Percentiles rank a stretch among this genome's conserved stretches.
phyloP scores from a whole-genome alignment of 1,284 basidiomycete genomes.

The Takashimella koratensis region DNA sequence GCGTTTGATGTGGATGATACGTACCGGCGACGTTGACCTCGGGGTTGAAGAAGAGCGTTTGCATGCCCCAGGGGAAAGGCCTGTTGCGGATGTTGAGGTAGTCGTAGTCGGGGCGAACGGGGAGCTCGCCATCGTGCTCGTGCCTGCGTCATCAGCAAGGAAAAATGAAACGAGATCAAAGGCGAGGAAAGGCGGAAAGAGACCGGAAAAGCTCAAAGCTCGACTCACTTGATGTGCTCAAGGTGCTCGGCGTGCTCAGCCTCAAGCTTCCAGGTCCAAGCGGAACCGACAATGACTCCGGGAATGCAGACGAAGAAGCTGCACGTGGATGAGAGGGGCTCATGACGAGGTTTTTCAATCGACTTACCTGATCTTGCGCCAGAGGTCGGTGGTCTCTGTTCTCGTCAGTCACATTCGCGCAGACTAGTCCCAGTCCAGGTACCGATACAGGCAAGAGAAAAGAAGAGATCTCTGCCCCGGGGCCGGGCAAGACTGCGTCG shows the following conservation, averaged over 20 bases:
- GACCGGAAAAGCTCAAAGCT: neutral
- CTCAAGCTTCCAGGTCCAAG: conserved; percentile 45
- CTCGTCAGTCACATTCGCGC: neutral
- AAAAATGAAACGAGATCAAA: neutral
- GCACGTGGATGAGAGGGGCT: neutral
- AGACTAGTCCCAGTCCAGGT: no score
- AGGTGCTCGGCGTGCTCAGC: conserved; percentile 41
- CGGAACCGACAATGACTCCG: conserved; percentile 29
- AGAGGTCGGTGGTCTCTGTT: conserved; percentile 43
- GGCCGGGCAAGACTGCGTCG: no score
- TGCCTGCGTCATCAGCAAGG: conserved; percentile 12
- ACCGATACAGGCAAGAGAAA: no score
- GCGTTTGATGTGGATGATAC: no score
- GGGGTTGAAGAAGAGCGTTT: conserved; percentile 48
- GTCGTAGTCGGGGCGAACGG: conserved; percentile 39
- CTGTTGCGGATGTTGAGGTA: conserved; percentile 46
- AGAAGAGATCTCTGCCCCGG: no score
- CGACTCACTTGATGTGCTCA: conserved; percentile 17
- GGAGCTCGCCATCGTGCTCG: conserved; percentile 38
- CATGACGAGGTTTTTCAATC: neutral
- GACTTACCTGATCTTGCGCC: conserved; percentile 40
- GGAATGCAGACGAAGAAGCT: conserved; percentile 46
- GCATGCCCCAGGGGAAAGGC: conserved; percentile 46
- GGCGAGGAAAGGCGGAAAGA: neutral
- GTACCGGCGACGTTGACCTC: conserved; percentile 40